Conservation (phyloP, 495 filamentous ascomycete genomes). For the Tuber brumale region DNA sequence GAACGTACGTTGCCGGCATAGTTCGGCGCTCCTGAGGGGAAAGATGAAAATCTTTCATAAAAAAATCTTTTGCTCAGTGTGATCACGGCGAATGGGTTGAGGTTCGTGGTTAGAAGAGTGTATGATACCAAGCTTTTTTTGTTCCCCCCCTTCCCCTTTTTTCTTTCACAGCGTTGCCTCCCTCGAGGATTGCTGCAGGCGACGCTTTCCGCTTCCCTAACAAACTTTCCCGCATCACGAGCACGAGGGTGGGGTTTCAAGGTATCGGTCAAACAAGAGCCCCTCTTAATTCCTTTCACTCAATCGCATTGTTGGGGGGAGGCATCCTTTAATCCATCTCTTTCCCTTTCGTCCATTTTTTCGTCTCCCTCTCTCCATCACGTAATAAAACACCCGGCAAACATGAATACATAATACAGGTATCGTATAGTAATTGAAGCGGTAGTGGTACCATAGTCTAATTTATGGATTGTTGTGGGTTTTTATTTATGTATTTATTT, state of each 20-base stretch:
- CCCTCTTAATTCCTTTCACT: neutral
- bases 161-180: too few species aligned
- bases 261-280: neutral
- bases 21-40: neutral
- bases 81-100: neutral
- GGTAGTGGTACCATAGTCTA: neutral
- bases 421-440: neutral
- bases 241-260: neutral
- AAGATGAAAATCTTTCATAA: neutral
- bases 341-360: neutral
- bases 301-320: neutral
- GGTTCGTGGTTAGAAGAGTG: neutral
- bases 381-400: neutral
- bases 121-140: slow-evolving; percentile 37
- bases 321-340: neutral
- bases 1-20: neutral
- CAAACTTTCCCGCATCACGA: neutral
- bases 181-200: neutral
- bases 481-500: neutral
- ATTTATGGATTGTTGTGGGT: neutral
- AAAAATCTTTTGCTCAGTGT: neutral
- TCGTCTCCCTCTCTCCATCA: too few species aligned
- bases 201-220: neutral
- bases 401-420: neutral
- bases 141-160: neutral